These are phyloP conservation scores for Tulasnella sp. DNA, from an alignment of 768 basidiomycete genomes.

Conservation along the genomic window DNA sequence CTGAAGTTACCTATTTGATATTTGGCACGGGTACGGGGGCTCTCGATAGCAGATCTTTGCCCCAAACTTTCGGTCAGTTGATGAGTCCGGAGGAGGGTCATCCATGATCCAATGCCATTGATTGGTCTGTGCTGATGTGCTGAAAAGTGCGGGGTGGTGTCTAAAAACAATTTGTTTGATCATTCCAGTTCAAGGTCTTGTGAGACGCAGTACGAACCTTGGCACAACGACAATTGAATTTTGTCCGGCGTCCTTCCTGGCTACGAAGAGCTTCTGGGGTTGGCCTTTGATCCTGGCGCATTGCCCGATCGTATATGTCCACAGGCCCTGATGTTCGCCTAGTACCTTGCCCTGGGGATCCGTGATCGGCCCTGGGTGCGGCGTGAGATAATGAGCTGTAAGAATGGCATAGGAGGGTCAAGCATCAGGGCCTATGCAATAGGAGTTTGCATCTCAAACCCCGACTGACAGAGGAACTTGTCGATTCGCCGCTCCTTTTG, in stretches of 20 bases:
- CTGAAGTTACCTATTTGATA: constrained; percentile 57
- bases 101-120: constrained; percentile 74
- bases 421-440: no score
- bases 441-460: no score
- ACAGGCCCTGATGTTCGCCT: constrained; percentile 62
- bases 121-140: constrained; percentile 27
- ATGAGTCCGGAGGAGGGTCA: constrained; percentile 25
- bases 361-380: constrained; percentile 60
- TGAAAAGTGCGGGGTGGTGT: constrained; percentile 49
- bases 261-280: constrained; percentile 56
- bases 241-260: constrained; percentile 47
- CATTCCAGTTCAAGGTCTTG: not conserved
- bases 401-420: not conserved
- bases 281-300: constrained; percentile 56
- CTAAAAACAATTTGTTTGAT: constrained; percentile 34
- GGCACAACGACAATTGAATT: constrained; percentile 73
- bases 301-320: constrained; percentile 82
- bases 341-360: constrained; percentile 45
- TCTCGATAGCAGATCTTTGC: constrained; percentile 1
- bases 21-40: constrained; percentile 40
- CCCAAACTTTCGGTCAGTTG: not conserved
- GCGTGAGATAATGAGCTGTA: constrained; percentile 64
- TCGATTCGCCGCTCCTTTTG: constrained; percentile 55
- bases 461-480: constrained; percentile 54
- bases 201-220: constrained; percentile 30